Evolutionary conservation across 2,329 filamentous ascomycete species (phyloP).

Genomic region (Aspergillus candidus): DNA sequence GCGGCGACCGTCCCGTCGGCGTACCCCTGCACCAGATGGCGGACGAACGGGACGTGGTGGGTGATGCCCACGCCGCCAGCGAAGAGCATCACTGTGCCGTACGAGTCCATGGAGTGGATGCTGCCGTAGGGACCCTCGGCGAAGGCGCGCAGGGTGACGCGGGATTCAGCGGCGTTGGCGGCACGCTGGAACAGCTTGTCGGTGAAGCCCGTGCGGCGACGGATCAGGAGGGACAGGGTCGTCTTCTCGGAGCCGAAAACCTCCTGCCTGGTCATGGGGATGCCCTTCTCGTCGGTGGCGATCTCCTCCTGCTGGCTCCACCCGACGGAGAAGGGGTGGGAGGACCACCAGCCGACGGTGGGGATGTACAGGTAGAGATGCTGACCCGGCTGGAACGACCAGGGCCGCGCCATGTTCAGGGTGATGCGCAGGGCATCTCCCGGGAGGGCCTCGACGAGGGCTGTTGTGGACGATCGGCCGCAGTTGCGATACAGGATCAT

Average conservation of each 20-base stretch:
- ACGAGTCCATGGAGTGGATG: slow-evolving; percentile 80
- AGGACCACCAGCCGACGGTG: slow-evolving; percentile 62
- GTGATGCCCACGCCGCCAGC: slow-evolving; percentile 93
- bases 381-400: slow-evolving; percentile 62
- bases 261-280: slow-evolving; percentile 46
- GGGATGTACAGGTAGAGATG: slow-evolving; percentile 70
- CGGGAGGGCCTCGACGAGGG: slow-evolving; percentile 61
- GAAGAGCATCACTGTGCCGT: slow-evolving; percentile 85
- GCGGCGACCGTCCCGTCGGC: slow-evolving; percentile 69
- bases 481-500: slow-evolving; percentile 62
- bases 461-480: slow-evolving; percentile 54
- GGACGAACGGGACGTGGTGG: slow-evolving; percentile 84
- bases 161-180: slow-evolving; percentile 45
- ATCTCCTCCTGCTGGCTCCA: slow-evolving; percentile 59
- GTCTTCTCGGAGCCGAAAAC: slow-evolving; percentile 46
- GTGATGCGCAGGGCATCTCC: slow-evolving; percentile 66
- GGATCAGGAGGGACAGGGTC: slow-evolving; percentile 74
- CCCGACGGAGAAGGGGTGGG: slow-evolving; percentile 71
- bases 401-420: slow-evolving; percentile 60
- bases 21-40: slow-evolving; percentile 65
- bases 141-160: slow-evolving; percentile 61
- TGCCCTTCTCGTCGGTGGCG: slow-evolving; percentile 35
- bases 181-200: slow-evolving; percentile 71
- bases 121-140: slow-evolving; percentile 87
- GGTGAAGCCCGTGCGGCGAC: slow-evolving; percentile 83